Percentiles rank a stretch among this genome's conserved stretches.
Evolutionary conservation across 164 flowering plant genomes (phyloP).

Genomic region (Vitis rupestris): DNA sequence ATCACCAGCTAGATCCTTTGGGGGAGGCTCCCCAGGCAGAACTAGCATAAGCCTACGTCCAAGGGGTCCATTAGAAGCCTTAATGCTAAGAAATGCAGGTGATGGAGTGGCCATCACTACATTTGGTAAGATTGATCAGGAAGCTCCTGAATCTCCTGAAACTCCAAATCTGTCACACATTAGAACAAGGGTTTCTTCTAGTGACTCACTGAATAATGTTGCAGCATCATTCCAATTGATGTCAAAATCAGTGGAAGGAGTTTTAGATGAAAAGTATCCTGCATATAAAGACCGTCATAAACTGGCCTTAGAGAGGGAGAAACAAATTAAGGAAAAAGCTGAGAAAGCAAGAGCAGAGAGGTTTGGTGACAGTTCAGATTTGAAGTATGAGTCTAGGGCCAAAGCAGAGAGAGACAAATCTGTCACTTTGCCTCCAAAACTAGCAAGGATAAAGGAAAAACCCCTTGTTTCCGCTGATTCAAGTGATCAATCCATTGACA

Average conservation of each 20-base stretch:
- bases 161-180: slow-evolving; percentile 54
- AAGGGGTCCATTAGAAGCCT: slow-evolving; percentile 81
- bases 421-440: slow-evolving; percentile 63
- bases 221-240: slow-evolving; percentile 80
- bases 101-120: slow-evolving; percentile 85
- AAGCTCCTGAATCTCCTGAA: slow-evolving; percentile 46
- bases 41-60: slow-evolving; percentile 46
- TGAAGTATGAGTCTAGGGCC: slow-evolving; percentile 26
- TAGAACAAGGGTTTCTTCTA: slow-evolving; percentile 44
- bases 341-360: slow-evolving; percentile 79
- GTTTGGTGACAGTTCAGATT: slow-evolving; percentile 51
- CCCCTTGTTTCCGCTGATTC: slow-evolving; percentile 33
- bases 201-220: slow-evolving; percentile 62
- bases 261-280: slow-evolving; percentile 84
- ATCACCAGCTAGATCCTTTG: slow-evolving; percentile 78
- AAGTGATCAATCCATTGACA: slow-evolving; percentile 45
- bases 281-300: slow-evolving; percentile 90
- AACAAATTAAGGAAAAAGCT: slow-evolving; percentile 80
- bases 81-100: slow-evolving; percentile 87
- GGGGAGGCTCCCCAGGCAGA: slow-evolving; percentile 73
- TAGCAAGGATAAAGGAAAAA: slow-evolving; percentile 76
- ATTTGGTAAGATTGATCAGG: slow-evolving; percentile 66
- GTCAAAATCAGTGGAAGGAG: slow-evolving; percentile 92
- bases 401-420: slow-evolving; percentile 36
- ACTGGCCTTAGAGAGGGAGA: slow-evolving; percentile 86